Evolutionary conservation across 768 basidiomycete species (phyloP), one percentile per base, ranked within the genome.

Genomic region (Ramaria rubella): DNA sequence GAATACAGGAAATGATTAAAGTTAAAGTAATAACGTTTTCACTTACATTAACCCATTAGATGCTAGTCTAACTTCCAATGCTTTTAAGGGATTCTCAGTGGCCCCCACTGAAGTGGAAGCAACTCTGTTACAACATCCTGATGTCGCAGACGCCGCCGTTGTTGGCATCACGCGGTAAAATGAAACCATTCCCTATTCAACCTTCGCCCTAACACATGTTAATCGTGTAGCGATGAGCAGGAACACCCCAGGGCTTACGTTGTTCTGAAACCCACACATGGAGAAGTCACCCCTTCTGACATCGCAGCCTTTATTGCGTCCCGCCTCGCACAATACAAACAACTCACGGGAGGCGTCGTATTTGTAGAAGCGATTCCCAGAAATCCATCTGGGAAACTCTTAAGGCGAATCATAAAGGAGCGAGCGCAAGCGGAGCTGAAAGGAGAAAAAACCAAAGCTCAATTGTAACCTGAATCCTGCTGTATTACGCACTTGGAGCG

Each of bases 371-470:
- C 1, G 15, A 48, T 48, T 48, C 46, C 46, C 15, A 48, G 23
- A 2, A 48, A 27, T 27, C 14, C 46, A 23, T 12, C 46, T 14
- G 46, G 46, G n/a, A 85, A 85, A 65, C 74, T 84, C 45, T 74
- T 83, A 30, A 48, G 46, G 46, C 19, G 26, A 2, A 1, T 48
- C 1, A 14, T 48, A 23, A 1, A 21, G 26, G 46, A 45, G n/a
- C 54, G 9, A 5, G 51, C 44, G 5, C 46, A 48, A 48, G 46
- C 26, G 2, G 46, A 48, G 15, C 46, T 38, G 11, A n/a, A n/a
- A 11, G 36, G n/a, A n/a, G n/a, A 38, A 38, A 38, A 38, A 38
- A n/a, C 11, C 11, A 38, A 38, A n/a, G 36, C 36, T 11, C 11
- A n/a, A n/a, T n/a, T 38, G 36, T 38, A 38, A 38, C n/a, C 11